Base-by-base conservation (phyloP, 805 yeast genomes). In the Schizosaccharomyces cryophilus region DNA sequence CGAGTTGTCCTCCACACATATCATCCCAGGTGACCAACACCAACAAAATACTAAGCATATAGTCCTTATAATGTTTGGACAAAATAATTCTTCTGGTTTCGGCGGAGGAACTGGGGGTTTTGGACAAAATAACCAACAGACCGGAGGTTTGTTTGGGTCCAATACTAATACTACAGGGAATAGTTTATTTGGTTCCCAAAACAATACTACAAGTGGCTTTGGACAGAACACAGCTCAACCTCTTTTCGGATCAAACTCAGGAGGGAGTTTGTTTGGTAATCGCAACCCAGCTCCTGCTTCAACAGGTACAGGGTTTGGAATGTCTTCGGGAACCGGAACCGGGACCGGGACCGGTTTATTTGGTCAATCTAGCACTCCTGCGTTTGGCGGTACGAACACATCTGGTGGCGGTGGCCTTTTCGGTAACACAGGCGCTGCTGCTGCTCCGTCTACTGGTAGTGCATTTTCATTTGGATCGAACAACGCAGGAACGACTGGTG, bases 401-500 rank as follows among this genome's bases (percentile, higher is more conserved):
- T 58, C 61, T 17, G n/a, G 62, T 21, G 65, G 65, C 19, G 61
- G 62, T n/a, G 62, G 65, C 13, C 61, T 62, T 19, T 62, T 64
- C 47, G 66, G 64, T 38, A 26, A 40, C 21, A 26, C 63, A 60
- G 61, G 21, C n/a, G 42, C 29, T 54, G 54, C n/a, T 7, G 24
- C 60, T 9, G 58, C 64, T 19, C 60, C 65, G 3, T 61, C 63
- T 7, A 62, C 63, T 56, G 66, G 65, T 11, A 48, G 59, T 9
- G 55, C 61, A 21, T 59, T 61, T 19, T 64, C 63, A 13, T 65
- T 65, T 54, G 67, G 67, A 9, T 42, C 65, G 19, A 64, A 58
- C 47, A 63, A 58, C 47, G 42, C 61, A 7, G 42, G 42, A 11
- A 60, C 60, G 5, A 24, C 26, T 19, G 51, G 51, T 21, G 65